These are phyloP conservation scores for Pseudonitzschia delicatissima DNA, from an alignment of 108 stramenopile genomes.

Conservation along the genomic window DNA sequence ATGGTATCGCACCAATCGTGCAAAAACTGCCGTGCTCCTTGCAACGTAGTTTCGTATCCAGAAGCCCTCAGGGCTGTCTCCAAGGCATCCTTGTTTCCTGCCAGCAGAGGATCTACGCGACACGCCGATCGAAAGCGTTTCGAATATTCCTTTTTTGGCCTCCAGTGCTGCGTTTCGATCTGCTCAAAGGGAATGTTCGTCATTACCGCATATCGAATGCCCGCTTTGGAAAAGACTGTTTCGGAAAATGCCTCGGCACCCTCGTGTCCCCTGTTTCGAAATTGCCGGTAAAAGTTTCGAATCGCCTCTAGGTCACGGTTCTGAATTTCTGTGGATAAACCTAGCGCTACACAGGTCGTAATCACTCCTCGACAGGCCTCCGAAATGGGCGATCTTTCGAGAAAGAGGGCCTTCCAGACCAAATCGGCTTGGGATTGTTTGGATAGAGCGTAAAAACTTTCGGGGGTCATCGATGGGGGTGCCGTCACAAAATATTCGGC, in stretches of 20 bases:
- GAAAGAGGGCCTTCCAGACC: slow-evolving; percentile 85
- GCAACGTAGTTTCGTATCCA: slow-evolving; percentile 65
- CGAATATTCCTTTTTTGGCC: slow-evolving; percentile 60
- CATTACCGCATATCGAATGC: slow-evolving; percentile 85
- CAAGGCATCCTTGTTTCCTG: slow-evolving; percentile 62
- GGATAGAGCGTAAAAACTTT: slow-evolving; percentile 50
- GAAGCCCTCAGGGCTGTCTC: slow-evolving; percentile 53
- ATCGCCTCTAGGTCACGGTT: slow-evolving; percentile 68
- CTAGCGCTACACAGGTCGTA: slow-evolving; percentile 64
- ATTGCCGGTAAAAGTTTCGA: slow-evolving; percentile 49
- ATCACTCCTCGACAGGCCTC: slow-evolving; percentile 88
- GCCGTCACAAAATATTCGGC: slow-evolving; percentile 88
- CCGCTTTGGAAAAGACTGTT: slow-evolving; percentile 50
- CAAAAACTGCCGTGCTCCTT: slow-evolving; percentile 74
- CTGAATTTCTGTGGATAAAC: slow-evolving; percentile 42
- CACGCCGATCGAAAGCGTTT: slow-evolving; percentile 74
- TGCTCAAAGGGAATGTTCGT: slow-evolving; percentile 92
- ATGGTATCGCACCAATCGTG: slow-evolving; percentile 82
- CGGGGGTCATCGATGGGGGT: slow-evolving; percentile 56
- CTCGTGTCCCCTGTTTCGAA: slow-evolving; percentile 41
- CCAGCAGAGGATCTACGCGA: slow-evolving; percentile 86
- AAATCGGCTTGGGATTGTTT: slow-evolving; percentile 69
- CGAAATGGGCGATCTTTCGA: slow-evolving; percentile 75
- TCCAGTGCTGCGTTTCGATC: slow-evolving; percentile 73
- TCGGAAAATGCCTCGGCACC: slow-evolving; percentile 57